Percentiles rank a stretch among this genome's conserved stretches.
Conservation (phyloP, 1,139 yeast species). For the Magnusiomyces tetraspermus region DNA sequence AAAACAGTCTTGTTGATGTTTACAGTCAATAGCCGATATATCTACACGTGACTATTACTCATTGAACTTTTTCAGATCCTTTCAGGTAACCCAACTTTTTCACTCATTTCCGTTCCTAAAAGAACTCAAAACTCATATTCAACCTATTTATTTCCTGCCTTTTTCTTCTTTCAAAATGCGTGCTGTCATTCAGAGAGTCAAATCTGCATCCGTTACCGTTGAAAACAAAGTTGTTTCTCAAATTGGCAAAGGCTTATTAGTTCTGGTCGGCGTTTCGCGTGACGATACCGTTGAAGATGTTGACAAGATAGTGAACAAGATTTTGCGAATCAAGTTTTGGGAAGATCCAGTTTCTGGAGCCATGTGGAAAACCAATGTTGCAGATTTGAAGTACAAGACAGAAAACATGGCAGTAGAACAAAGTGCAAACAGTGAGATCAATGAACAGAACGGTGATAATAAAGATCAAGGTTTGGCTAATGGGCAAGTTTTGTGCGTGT, state of each 20-base stretch:
- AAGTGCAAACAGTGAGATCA: no score
- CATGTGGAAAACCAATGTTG: constrained; percentile 51
- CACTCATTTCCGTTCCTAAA: no score
- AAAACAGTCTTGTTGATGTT: no score
- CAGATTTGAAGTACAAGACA: constrained; percentile 28
- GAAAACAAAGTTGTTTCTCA: constrained; percentile 54
- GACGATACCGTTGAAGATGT: constrained; percentile 71
- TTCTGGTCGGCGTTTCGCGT: constrained; percentile 74
- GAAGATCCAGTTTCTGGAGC: constrained; percentile 49
- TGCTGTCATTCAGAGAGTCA: constrained; percentile 81
- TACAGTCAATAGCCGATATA: no score
- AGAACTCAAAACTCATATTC: no score
- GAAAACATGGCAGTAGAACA: background rate
- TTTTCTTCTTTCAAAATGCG: constrained; percentile 59
- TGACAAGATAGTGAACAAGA: constrained; percentile 54
- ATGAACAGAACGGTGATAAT: no score
- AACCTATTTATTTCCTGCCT: no score
- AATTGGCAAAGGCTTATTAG: constrained; percentile 64
- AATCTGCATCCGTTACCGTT: constrained; percentile 78
- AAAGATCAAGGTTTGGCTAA: background rate
- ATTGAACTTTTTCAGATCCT: no score
- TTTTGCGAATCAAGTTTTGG: constrained; percentile 57
- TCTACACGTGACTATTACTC: no score
- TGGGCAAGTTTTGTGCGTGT: constrained; percentile 37
- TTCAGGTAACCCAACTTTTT: no score